Evolutionary conservation across 805 yeast genomes (phyloP), one percentile per base, ranked within the genome.

Genomic region (Yarrowia sp.): DNA sequence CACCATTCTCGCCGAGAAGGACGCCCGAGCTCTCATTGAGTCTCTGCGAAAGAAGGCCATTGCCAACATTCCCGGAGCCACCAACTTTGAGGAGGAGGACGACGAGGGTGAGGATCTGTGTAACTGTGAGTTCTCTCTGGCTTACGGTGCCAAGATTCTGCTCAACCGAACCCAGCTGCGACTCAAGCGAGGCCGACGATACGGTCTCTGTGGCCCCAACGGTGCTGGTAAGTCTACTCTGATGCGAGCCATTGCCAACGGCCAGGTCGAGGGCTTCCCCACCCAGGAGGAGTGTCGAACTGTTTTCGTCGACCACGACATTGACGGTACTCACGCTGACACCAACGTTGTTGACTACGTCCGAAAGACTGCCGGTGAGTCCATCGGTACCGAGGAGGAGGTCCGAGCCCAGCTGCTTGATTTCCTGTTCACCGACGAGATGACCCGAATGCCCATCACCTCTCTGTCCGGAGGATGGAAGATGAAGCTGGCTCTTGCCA

Each of bases 401-500:
- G 90, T 90, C 73, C 81, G 77, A 71, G 84, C 78, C 70, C 90
- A 92, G 80, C 87, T 95, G 80, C 81, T 79, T 69, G 98, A 92
- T 82, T 93, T 95, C 85, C 86, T 87, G 77, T 95, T 95, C 92
- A 75, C 95, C 74, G 93, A 90, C 67, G 97, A 88, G 77, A 95
- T 93, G 97, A 86, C 89, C 76, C 78, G 76, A 70, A 90, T 89
- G 96, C 96, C 98, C 77, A 93, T 93, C 80, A 86, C 91, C 77
- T 90, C 98, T 70, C 86, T 95, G 74, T 95, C 99, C 77, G 99
- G 99, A 88, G 99, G 99, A 87, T 93, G 99, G 99, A 95, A 95
- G 88, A 93, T 93, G 99, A 95, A 95, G 84, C 87, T 93, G 81
- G 98, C 98, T 79, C 86, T 93, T 77, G 98, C 99, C 75, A 91